A percentile compares a stretch with the other conserved stretches of the same genome.
Evolutionary conservation across 2,329 filamentous ascomycete genomes (phyloP).

Genomic region (Phaeosphaeriaceae sp.): DNA sequence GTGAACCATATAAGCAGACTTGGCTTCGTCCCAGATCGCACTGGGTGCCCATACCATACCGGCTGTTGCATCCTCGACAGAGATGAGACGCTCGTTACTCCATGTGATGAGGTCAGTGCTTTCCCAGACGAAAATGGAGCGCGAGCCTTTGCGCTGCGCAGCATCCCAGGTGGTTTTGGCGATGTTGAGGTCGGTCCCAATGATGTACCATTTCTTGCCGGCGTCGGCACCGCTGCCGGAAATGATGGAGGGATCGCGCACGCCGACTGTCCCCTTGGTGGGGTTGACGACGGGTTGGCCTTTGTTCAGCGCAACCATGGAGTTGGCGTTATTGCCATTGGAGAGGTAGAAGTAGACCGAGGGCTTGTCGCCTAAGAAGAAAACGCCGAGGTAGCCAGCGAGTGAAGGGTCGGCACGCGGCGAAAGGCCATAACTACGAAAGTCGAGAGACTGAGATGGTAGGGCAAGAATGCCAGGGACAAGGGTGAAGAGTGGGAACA

Average conservation of each 20-base stretch:
- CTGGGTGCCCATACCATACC: constrained; percentile 69
- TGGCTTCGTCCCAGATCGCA: constrained; percentile 61
- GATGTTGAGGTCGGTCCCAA: constrained; percentile 64
- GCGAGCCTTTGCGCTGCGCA: constrained; percentile 60
- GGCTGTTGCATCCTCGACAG: constrained; percentile 61
- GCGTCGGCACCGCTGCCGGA: constrained; percentile 56
- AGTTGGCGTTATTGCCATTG: constrained; percentile 60
- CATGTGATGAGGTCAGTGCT: constrained; percentile 61
- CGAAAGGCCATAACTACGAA: constrained; percentile 23
- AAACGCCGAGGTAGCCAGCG: constrained; percentile 62
- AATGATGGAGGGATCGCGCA: constrained; percentile 62
- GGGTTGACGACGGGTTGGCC: constrained; percentile 59
- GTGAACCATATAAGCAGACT: constrained; percentile 57
- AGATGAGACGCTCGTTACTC: constrained; percentile 57
- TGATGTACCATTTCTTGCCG: constrained; percentile 63
- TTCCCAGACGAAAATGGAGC: constrained; percentile 65
- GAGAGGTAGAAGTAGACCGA: constrained; percentile 64
- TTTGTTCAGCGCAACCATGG: constrained; percentile 59
- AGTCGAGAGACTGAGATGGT: constrained; percentile 29
- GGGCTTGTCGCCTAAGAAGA: constrained; percentile 63
- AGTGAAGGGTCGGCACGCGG: constrained; percentile 47
- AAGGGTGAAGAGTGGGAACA: constrained; percentile 20
- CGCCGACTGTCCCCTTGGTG: constrained; percentile 60
- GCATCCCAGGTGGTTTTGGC: constrained; percentile 62
- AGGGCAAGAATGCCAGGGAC: constrained; percentile 21